A percentile compares a stretch with the other conserved stretches of the same genome.
These are phyloP conservation scores for Talaromyces rugulosus DNA, from an alignment of 2,329 filamentous ascomycete species.

Conservation along the genomic window DNA sequence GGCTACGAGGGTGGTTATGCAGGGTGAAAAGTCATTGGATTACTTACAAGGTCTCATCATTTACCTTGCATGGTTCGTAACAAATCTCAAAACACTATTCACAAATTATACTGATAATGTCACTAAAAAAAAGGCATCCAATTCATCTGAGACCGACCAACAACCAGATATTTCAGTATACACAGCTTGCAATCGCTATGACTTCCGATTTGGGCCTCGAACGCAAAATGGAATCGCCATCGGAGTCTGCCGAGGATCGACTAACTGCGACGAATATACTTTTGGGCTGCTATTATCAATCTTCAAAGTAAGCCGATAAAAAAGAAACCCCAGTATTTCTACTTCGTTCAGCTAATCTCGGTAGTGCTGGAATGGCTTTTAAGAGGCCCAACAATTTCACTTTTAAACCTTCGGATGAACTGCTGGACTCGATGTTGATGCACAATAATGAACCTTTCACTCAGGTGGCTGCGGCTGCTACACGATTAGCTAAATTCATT, in stretches of 20 bases:
- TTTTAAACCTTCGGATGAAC: conserved; percentile 2
- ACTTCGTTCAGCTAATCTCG: not conserved
- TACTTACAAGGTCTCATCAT: conserved; percentile 9
- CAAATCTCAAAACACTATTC: not conserved
- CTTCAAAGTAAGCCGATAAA: not conserved
- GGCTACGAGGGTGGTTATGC: conserved; percentile 8
- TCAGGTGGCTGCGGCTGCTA: not conserved
- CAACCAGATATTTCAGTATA: conserved; percentile 10
- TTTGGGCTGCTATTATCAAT: conserved; percentile 8
- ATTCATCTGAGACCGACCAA: conserved; percentile 5
- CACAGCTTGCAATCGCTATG: conserved; percentile 8
- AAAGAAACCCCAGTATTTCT: not conserved
- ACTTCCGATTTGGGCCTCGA: conserved; percentile 8
- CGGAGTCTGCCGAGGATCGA: not conserved
- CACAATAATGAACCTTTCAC: not conserved
- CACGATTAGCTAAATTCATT: not conserved
- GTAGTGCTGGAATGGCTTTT: conserved; percentile 4
- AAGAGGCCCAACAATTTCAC: conserved; percentile 3
- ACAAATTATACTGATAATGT: not conserved
- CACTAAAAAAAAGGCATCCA: not conserved
- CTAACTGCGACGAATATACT: not conserved
- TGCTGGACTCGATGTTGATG: conserved; percentile 1
- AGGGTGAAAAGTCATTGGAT: conserved; percentile 11
- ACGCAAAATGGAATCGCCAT: not conserved
- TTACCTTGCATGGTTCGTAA: conserved; percentile 7